Evolutionary conservation across 139 green algal species (phyloP).

Genomic region (Zygnema cylindricum): DNA sequence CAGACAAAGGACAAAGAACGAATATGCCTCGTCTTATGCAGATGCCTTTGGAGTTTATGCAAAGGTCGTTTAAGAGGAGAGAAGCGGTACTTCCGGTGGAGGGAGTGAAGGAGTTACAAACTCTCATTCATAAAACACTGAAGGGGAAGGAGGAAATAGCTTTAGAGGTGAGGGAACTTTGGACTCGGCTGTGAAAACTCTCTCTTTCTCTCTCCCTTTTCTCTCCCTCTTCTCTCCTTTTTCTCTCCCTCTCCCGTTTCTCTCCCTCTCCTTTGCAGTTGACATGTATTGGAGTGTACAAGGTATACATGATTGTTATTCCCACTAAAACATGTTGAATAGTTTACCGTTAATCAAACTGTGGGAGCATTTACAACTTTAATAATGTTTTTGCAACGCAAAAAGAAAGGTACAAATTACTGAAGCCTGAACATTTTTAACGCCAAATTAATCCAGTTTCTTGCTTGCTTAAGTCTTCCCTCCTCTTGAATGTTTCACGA

Average conservation of each 20-base stretch:
- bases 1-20: background rate
- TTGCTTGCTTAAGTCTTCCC: no score
- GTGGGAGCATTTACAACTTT: no score
- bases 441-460: no score
- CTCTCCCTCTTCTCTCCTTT: background rate
- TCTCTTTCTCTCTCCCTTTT: background rate
- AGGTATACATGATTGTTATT: no score
- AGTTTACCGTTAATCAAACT: background rate
- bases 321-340: no score
- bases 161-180: slow-evolving; percentile 30
- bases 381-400: no score
- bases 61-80: slow-evolving; percentile 37
- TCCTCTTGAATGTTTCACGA: no score
- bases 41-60: background rate
- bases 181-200: background rate
- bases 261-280: no score
- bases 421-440: no score
- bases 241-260: background rate
- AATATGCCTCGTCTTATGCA: background rate
- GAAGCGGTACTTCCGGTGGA: slow-evolving; percentile 43
- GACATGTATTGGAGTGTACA: no score
- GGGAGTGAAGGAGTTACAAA: slow-evolving; percentile 38
- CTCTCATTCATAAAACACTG: slow-evolving; percentile 36
- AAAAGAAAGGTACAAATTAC: no score
- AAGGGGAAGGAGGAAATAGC: slow-evolving; percentile 20